phyloP scores from a whole-genome alignment of 768 basidiomycete genomes.

The Xanthoconium purpureum region DNA sequence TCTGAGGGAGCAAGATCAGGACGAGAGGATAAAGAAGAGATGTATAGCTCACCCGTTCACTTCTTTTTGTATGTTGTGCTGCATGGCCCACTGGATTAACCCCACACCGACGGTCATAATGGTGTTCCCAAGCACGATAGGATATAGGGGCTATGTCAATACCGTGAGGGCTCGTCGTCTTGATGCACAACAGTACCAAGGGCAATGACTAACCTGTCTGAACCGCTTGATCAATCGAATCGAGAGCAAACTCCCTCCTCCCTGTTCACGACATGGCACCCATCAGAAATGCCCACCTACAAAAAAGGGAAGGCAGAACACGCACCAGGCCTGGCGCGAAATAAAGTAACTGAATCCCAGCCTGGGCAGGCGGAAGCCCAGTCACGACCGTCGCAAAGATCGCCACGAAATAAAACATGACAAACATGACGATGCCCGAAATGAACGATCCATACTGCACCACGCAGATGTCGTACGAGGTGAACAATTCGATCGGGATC shows the following conservation, averaged over 20 bases:
- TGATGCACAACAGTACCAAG: background rate
- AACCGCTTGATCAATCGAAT: constrained; percentile 34
- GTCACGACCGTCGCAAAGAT: constrained; percentile 50
- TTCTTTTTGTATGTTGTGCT: constrained; percentile 32
- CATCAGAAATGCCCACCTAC: background rate
- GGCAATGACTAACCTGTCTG: constrained; percentile 33
- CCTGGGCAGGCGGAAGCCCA: constrained; percentile 36
- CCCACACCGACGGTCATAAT: constrained; percentile 42
- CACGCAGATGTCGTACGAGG: constrained; percentile 40
- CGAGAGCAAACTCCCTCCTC: constrained; percentile 35
- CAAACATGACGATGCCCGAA: constrained; percentile 47
- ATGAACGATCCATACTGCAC: constrained; percentile 39
- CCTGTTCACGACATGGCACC: constrained; percentile 23
- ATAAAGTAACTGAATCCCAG: constrained; percentile 50
- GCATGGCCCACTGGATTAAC: constrained; percentile 41
- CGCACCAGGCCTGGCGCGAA: constrained; percentile 49
- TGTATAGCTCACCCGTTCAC: constrained; percentile 34
- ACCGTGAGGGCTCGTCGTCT: background rate
- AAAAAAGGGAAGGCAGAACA: background rate
- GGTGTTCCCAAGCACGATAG: constrained; percentile 39
- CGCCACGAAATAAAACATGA: constrained; percentile 53
- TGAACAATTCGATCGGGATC: constrained; percentile 46
- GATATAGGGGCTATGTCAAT: constrained; percentile 36
- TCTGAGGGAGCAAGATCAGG: constrained; percentile 14
- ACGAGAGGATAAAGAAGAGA: background rate